Evolutionary conservation across 441 rosid species (phyloP).

Genomic region (Gossypium trilobum): DNA sequence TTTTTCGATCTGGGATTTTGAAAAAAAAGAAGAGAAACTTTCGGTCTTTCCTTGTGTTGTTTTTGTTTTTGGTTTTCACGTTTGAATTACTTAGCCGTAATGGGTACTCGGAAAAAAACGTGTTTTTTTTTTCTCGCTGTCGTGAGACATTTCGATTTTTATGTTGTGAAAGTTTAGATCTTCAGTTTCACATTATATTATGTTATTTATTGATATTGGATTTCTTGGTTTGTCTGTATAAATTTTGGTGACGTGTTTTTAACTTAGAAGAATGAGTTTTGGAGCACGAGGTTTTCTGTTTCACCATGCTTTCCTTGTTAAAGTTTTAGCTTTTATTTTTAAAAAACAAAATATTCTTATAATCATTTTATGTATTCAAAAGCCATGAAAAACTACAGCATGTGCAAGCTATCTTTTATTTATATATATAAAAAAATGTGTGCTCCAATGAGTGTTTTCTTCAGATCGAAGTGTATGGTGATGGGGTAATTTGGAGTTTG

Average conservation of each 20-base stretch:
- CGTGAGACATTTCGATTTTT: not conserved
- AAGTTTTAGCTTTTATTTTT: not conserved
- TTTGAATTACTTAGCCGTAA: not conserved
- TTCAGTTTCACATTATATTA: not conserved
- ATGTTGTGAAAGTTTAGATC: not conserved
- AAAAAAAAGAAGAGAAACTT: not conserved
- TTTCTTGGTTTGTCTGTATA: not conserved
- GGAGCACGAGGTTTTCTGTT: not conserved
- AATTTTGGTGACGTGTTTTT: not conserved
- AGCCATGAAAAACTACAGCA: not conserved
- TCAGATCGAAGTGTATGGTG: not conserved
- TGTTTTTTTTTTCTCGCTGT: not conserved
- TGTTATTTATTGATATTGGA: not conserved
- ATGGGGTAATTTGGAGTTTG: not conserved
- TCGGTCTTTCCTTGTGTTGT: not conserved
- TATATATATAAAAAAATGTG: not conserved
- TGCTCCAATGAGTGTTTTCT: not conserved
- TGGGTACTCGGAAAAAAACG: not conserved
- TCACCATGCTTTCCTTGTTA: constrained; percentile 1
- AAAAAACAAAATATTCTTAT: not conserved
- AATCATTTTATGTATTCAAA: not conserved
- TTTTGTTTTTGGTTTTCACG: not conserved
- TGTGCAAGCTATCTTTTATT: not conserved
- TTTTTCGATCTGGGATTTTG: constrained; percentile 46
- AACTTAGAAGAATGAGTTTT: not conserved